A percentile compares a stretch with the other conserved stretches of the same genome.
These are phyloP conservation scores for Neopestalotiopsis clavispora DNA, from an alignment of 2,329 filamentous ascomycete species.

Conservation along the genomic window DNA sequence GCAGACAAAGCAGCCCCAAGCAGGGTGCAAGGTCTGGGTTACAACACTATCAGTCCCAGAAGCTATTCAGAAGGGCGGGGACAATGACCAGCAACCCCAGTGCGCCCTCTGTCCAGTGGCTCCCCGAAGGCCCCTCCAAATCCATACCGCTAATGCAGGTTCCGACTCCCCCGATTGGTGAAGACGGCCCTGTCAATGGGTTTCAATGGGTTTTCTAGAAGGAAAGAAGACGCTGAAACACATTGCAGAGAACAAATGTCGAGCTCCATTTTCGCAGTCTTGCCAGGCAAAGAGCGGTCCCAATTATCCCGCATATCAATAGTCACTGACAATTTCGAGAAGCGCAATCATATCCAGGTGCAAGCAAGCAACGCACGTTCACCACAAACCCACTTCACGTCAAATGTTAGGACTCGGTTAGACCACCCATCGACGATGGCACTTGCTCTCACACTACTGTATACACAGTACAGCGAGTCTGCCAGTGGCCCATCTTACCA, in stretches of 20 bases:
- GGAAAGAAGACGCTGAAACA: conserved; percentile 14
- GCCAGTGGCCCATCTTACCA: not conserved
- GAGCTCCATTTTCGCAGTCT: conserved; percentile 2
- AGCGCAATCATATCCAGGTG: conserved; percentile 10
- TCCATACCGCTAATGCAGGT: conserved; percentile 18
- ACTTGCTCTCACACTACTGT: not conserved
- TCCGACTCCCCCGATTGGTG: conserved; percentile 17
- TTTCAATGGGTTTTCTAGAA: conserved; percentile 18
- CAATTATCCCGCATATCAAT: conserved; percentile 19
- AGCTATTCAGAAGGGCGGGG: not conserved
- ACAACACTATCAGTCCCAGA: not conserved
- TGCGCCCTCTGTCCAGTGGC: not conserved
- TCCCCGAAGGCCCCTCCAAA: not conserved
- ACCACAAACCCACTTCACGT: not conserved
- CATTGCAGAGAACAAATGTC: not conserved
- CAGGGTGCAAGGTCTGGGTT: not conserved
- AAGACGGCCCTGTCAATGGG: conserved; percentile 7
- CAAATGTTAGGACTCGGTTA: conserved; percentile 11
- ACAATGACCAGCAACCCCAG: not conserved
- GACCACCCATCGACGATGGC: not conserved
- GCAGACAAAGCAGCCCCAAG: not conserved
- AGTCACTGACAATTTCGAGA: conserved; percentile 18
- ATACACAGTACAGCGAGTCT: not conserved
- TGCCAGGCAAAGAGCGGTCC: not conserved
- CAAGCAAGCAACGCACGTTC: not conserved